Evolutionary conservation across 208 protist genomes (phyloP), one percentile per base, ranked within the genome.

Genomic region (Leishmania mexicana): DNA sequence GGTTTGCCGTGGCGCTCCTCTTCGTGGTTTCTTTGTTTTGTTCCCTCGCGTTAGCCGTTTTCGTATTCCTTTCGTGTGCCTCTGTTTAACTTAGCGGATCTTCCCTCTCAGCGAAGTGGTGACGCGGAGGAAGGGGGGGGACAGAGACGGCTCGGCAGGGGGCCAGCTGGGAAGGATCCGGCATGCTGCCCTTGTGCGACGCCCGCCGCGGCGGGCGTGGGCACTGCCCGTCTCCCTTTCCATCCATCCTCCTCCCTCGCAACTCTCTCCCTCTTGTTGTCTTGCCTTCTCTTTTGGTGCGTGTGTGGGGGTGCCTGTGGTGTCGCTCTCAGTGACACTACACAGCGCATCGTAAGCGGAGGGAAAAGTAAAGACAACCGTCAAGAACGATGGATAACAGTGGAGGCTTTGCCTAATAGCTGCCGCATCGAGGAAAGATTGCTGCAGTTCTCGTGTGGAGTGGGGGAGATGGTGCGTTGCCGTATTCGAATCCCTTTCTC

Each of bases 81-180:
- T 49, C 28, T 84, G 54, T 71, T 62, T 81, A 49, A 65, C 64
- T 58, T 75, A 65, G 45, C 78, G 38, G 31, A 64, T 38, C 28
- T 75, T 57, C 71, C n/a, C 47, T 58, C 72, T 76, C 38, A 31
- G 15, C 49, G 40, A 76, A 2, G 28, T 15, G 17, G 40, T 72
- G 35, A 49, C 21, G 13, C 24, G 67, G 67, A 6, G 67, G 67
- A 13, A 47, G 67, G 24, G 60, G 2, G 13, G 28, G n/a, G 72
- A 21, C 2, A 42, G 72, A 28, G 72, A 40, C 49, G 19, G 42
- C 2, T 28, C 15, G 49, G 10, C 31, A 38, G 60, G 24, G 38
- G 2, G 13, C 24, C n/a, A 65, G 11, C 60, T 0, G 42, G 24
- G 42, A 28, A n/a, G 42, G 31, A 17, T 47, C 42, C 13, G 42